Conservation (phyloP, 371 early-diverging fungal species). For the Circinella minor region DNA sequence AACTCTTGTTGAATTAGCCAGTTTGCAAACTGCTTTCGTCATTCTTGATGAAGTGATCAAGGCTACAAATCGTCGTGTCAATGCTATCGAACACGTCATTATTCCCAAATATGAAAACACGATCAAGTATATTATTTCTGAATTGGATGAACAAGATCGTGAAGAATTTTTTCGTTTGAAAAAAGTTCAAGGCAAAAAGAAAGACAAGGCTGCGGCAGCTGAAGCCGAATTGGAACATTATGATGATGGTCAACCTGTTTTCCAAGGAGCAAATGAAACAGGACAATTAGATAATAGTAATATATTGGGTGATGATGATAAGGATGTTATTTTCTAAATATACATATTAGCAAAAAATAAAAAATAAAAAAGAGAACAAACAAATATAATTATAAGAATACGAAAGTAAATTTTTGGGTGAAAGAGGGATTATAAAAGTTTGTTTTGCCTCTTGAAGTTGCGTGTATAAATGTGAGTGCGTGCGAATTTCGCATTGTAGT, state of each 20-base stretch:
- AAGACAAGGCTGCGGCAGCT: constrained; percentile 78
- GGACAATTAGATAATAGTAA: constrained; percentile 38
- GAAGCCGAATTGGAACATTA: constrained; percentile 33
- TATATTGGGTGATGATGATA: constrained; percentile 58
- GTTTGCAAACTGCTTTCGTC: constrained; percentile 90
- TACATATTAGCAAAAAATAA: not conserved
- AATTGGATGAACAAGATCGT: constrained; percentile 99
- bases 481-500: not conserved
- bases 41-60: constrained; percentile 99
- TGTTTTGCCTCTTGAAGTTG: too few relatives aligned
- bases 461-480: too few relatives aligned
- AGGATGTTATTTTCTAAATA: constrained; percentile 64
- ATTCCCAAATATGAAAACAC: constrained; percentile 99
- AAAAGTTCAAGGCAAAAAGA: constrained; percentile 98
- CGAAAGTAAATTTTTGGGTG: not conserved
- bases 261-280: constrained; percentile 45
- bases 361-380: not conserved
- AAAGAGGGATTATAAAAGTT: too few relatives aligned
- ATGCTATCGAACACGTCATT: constrained; percentile 98
- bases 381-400: not conserved
- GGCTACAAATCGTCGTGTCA: constrained; percentile 98
- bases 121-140: constrained; percentile 94
- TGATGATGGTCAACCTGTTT: constrained; percentile 20
- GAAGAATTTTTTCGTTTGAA: constrained; percentile 99
- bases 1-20: constrained; percentile 94